Percentiles rank a stretch among this genome's conserved stretches.
phyloP scores from a whole-genome alignment of 2,329 filamentous ascomycete species.

The Meredithiella fracta region DNA sequence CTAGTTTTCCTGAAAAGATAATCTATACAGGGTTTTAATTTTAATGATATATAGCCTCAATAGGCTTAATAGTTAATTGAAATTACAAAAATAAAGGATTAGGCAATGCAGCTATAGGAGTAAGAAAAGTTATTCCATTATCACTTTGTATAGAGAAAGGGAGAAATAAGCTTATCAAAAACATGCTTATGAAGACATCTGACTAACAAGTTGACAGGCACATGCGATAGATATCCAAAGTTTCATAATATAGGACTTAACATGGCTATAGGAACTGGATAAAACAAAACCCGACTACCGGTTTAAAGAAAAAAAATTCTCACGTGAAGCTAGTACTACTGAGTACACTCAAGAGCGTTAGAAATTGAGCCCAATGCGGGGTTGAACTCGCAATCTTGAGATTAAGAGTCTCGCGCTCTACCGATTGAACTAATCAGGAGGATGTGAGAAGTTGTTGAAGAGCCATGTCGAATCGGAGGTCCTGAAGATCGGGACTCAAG shows the following conservation, averaged over 20 bases:
- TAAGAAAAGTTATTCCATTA: too few species aligned
- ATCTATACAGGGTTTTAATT: too few species aligned
- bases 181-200: too few species aligned
- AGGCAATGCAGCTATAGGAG: too few species aligned
- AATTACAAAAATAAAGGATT: neutral
- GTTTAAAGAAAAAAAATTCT: neutral
- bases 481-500: neutral
- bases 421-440: constrained; percentile 50
- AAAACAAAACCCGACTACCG: neutral
- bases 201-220: too few species aligned
- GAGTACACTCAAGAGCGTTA: constrained; percentile 9
- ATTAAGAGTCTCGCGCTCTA: constrained; percentile 59
- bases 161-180: too few species aligned
- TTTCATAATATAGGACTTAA: too few species aligned
- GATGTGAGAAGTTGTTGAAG: neutral
- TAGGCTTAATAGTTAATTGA: neutral
- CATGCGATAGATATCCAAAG: too few species aligned
- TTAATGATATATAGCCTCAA: neutral
- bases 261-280: neutral
- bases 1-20: too few species aligned
- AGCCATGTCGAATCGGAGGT: neutral
- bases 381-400: constrained; percentile 28
- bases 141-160: too few species aligned
- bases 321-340: neutral
- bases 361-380: constrained; percentile 20